Conservation (phyloP, 768 basidiomycete genomes). For the Gautieria morchelliformis region DNA sequence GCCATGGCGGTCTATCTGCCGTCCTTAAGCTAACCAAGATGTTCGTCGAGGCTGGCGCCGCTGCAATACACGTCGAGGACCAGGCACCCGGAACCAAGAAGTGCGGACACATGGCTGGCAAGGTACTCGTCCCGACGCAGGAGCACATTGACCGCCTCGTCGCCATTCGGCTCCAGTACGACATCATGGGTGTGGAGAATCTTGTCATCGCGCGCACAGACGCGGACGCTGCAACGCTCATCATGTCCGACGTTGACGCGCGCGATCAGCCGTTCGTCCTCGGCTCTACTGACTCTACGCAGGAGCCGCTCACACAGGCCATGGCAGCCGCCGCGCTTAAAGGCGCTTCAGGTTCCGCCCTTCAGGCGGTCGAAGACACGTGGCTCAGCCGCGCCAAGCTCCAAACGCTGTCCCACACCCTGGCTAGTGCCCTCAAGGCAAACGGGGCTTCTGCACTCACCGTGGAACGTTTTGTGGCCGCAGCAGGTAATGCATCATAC, state of each 20-base stretch:
- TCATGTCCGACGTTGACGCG: conserved; percentile 92
- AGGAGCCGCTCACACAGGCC: conserved; percentile 61
- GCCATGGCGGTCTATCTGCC: conserved; percentile 96
- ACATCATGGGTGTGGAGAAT: conserved; percentile 97
- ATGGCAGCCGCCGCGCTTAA: conserved; percentile 80
- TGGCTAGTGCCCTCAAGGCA: conserved; percentile 57
- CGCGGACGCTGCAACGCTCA: conserved; percentile 94
- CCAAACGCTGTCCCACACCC: conserved; percentile 62
- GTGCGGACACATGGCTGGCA: conserved; percentile 88
- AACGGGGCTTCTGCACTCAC: conserved; percentile 34
- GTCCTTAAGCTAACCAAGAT: conserved; percentile 98
- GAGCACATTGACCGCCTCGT: conserved; percentile 98
- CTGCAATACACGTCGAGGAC: conserved; percentile 96
- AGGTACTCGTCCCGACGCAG: conserved; percentile 92
- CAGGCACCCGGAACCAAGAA: conserved; percentile 98
- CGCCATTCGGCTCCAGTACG: conserved; percentile 93
- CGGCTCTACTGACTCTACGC: conserved; percentile 70
- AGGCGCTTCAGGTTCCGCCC: conserved; percentile 67
- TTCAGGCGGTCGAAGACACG: conserved; percentile 83
- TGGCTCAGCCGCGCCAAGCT: conserved; percentile 78
- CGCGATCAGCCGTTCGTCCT: conserved; percentile 98
- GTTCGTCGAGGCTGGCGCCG: conserved; percentile 97
- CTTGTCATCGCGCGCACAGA: conserved; percentile 91
- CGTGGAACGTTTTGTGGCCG: conserved; percentile 53
- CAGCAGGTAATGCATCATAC: conserved; percentile 61